Conservation (phyloP, 495 filamentous ascomycete genomes). For the Hamigera avellanea region DNA sequence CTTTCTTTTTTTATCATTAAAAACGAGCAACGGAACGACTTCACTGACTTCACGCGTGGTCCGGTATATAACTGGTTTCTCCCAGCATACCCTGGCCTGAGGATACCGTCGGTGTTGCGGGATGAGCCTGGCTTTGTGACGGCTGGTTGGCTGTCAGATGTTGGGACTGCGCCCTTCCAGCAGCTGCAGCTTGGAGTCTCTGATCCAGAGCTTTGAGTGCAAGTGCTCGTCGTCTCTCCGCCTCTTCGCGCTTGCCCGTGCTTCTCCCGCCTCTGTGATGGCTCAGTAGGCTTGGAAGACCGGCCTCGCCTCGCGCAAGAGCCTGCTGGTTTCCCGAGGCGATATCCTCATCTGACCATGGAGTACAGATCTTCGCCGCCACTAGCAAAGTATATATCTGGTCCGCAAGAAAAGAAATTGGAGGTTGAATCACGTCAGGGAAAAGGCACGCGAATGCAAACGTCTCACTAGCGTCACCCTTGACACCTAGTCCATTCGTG, state of each 20-base stretch:
- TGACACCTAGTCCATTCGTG: slow-evolving; percentile 37
- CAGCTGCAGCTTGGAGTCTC: slow-evolving; percentile 67
- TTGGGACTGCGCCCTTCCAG: slow-evolving; percentile 18
- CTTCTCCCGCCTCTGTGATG: slow-evolving; percentile 27
- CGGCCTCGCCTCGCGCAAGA: slow-evolving; percentile 54
- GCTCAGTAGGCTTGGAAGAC: slow-evolving; percentile 49
- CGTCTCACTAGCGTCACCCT: slow-evolving; percentile 88
- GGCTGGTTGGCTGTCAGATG: slow-evolving; percentile 28
- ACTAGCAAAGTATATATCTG: slow-evolving; percentile 66
- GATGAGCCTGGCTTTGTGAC: slow-evolving; percentile 24
- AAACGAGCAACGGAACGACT: too few relatives aligned
- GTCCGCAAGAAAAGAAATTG: slow-evolving; percentile 61
- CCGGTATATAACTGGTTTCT: slow-evolving; percentile 58
- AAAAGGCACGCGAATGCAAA: slow-evolving; percentile 95
- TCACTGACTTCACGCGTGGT: slow-evolving; percentile 33
- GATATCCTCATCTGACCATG: slow-evolving; percentile 78
- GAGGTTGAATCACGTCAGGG: slow-evolving; percentile 71
- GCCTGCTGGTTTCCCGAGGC: slow-evolving; percentile 67
- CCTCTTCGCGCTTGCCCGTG: slow-evolving; percentile 65
- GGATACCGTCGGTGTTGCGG: slow-evolving; percentile 19
- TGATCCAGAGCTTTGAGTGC: slow-evolving; percentile 89
- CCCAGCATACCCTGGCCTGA: slow-evolving; percentile 43
- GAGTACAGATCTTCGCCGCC: slow-evolving; percentile 61
- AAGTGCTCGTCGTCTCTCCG: slow-evolving; percentile 77
- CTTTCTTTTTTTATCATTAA: slow-evolving; percentile 3